Percentiles rank a stretch among this genome's conserved stretches.
phyloP scores from a whole-genome alignment of 73 alveolate genomes.

The Paramecium primaurelia region DNA sequence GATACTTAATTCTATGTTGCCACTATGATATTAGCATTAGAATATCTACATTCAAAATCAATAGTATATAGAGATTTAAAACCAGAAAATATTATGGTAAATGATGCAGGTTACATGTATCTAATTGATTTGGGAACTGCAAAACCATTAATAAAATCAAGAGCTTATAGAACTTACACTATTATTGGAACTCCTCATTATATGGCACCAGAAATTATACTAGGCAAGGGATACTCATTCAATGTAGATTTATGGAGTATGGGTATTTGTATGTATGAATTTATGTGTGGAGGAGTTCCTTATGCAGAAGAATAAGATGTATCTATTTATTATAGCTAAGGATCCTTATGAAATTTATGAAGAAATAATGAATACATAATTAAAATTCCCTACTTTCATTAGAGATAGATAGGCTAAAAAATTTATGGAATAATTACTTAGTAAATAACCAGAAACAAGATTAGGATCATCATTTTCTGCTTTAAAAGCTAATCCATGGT shows the following conservation, averaged over 20 bases:
- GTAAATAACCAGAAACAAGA: conserved; percentile 55
- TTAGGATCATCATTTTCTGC: conserved; percentile 34
- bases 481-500: conserved; percentile 41
- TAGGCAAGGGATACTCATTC: conserved; percentile 63
- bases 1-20: conserved; percentile 60
- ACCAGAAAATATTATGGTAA: conserved; percentile 82
- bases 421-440: conserved; percentile 54
- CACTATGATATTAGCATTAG: conserved; percentile 51
- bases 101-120: conserved; percentile 79
- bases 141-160: conserved; percentile 38
- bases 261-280: conserved; percentile 66
- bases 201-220: conserved; percentile 71
- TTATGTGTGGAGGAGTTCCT: conserved; percentile 61
- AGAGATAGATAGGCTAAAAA: conserved; percentile 11
- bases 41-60: conserved; percentile 71
- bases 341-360: conserved; percentile 61
- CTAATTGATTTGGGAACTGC: conserved; percentile 86
- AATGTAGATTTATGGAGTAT: conserved; percentile 66
- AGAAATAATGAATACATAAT: conserved; percentile 21
- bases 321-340: not conserved
- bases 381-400: conserved; percentile 41
- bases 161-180: conserved; percentile 56
- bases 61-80: conserved; percentile 76
- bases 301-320: conserved; percentile 59
- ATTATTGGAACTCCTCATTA: conserved; percentile 72